These are phyloP conservation scores for Phaeosphaeriaceae sp. DNA, from an alignment of 2,329 filamentous ascomycete genomes.

Conservation along the genomic window DNA sequence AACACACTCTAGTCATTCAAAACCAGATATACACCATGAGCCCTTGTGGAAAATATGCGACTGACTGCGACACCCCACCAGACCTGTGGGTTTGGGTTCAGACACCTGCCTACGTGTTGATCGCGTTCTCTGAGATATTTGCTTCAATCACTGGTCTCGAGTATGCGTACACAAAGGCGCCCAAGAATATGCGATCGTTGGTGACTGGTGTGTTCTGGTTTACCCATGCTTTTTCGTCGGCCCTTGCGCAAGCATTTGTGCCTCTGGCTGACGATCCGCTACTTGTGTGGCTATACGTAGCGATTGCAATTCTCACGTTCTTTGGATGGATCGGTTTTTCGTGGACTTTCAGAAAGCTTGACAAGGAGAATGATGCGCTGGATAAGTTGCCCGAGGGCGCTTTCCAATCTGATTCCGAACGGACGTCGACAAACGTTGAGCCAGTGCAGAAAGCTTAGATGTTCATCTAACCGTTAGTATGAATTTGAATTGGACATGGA, in stretches of 20 bases:
- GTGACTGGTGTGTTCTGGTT: constrained; percentile 41
- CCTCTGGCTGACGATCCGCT: constrained; percentile 28
- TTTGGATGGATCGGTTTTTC: constrained; percentile 38
- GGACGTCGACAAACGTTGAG: constrained; percentile 13
- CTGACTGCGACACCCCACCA: constrained; percentile 43
- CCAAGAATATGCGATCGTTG: constrained; percentile 63
- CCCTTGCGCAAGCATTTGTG: constrained; percentile 28
- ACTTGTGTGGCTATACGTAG: constrained; percentile 35
- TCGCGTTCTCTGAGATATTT: constrained; percentile 66
- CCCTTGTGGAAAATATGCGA: constrained; percentile 47
- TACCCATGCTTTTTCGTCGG: constrained; percentile 38
- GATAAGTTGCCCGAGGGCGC: constrained; percentile 39
- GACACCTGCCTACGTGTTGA: constrained; percentile 58
- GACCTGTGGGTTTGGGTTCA: constrained; percentile 62
- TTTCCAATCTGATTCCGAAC: constrained; percentile 23
- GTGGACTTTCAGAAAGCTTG: constrained; percentile 36
- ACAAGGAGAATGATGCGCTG: constrained; percentile 38
- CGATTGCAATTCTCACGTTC: constrained; percentile 40
- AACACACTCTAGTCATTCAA: constrained; percentile 58
- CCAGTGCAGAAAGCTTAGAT: neutral
- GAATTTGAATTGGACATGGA: no score
- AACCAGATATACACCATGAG: constrained; percentile 61
- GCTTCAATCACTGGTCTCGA: constrained; percentile 72
- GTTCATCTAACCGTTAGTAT: neutral
- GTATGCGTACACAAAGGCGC: constrained; percentile 76